phyloP scores from a whole-genome alignment of 1,284 basidiomycete species.

The Austroboletus niveus region DNA sequence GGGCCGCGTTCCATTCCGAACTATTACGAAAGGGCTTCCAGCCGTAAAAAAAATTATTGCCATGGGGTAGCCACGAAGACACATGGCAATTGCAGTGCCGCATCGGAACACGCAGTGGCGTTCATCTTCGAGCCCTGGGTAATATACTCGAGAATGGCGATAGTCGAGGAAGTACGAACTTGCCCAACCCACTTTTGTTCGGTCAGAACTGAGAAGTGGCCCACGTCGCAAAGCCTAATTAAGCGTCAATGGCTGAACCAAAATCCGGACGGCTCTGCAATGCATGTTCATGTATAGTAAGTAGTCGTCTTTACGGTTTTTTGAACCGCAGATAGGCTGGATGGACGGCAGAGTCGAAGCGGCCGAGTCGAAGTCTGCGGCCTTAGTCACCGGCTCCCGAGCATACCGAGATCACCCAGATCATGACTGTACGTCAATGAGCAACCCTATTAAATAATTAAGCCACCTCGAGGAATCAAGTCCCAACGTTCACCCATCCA shows the following conservation, averaged over 20 bases:
- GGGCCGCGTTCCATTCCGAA: background rate
- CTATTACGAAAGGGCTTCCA: background rate
- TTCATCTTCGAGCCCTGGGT: constrained; percentile 13
- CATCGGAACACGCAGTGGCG: constrained; percentile 27
- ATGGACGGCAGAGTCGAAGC: too few species aligned
- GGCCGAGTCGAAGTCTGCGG: too few species aligned
- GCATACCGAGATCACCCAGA: background rate
- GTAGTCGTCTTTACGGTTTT: too few species aligned
- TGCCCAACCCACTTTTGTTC: constrained; percentile 17
- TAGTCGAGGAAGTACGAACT: constrained; percentile 14
- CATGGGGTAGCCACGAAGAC: background rate
- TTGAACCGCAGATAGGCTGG: too few species aligned
- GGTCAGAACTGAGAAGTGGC: constrained; percentile 2
- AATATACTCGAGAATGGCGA: constrained; percentile 6
- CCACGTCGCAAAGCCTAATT: background rate
- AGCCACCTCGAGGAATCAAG: background rate
- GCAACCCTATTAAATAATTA: background rate
- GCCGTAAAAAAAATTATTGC: background rate
- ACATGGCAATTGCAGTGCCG: constrained; percentile 2
- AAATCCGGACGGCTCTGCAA: too few species aligned
- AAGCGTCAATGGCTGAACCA: too few species aligned
- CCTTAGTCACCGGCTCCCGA: too few species aligned
- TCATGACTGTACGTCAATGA: background rate
- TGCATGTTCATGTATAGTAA: too few species aligned
- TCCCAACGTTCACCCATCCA: background rate